phyloP scores from a whole-genome alignment of 805 yeast species.

The baker's yeast (Saccharomyces cerevisiae) region DNA sequence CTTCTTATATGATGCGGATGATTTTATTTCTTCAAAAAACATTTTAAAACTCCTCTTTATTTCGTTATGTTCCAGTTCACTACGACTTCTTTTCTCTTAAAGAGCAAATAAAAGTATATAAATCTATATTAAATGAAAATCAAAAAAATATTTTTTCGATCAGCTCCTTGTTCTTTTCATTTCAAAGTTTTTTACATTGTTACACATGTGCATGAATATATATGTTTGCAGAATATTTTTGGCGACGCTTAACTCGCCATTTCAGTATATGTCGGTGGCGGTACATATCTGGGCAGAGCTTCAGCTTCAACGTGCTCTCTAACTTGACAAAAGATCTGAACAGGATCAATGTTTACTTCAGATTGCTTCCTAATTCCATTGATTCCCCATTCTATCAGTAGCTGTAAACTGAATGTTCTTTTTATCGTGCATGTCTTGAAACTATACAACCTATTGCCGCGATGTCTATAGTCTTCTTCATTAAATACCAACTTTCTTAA shows the following conservation, averaged over 20 bases:
- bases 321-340: conserved; percentile 19
- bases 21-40: not conserved
- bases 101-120: not conserved
- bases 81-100: not conserved
- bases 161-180: not conserved
- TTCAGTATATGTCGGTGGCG: conserved; percentile 23
- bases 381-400: conserved; percentile 23
- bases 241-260: not conserved
- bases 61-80: not conserved
- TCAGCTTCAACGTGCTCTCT: conserved; percentile 8
- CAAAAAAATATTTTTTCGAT: not conserved
- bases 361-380: conserved; percentile 14
- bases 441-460: conserved; percentile 28
- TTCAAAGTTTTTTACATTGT: not conserved
- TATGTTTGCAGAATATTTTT: not conserved
- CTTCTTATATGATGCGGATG: not conserved
- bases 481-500: conserved; percentile 21
- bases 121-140: not conserved
- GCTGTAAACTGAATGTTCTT: conserved; percentile 23
- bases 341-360: conserved; percentile 18
- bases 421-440: conserved; percentile 26
- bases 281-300: conserved; percentile 20
- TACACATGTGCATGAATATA: not conserved
- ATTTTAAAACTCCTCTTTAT: not conserved
- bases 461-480: conserved; percentile 28